Evolutionary conservation across 768 basidiomycete genomes (phyloP).

Genomic region (Lentinus brumalis): DNA sequence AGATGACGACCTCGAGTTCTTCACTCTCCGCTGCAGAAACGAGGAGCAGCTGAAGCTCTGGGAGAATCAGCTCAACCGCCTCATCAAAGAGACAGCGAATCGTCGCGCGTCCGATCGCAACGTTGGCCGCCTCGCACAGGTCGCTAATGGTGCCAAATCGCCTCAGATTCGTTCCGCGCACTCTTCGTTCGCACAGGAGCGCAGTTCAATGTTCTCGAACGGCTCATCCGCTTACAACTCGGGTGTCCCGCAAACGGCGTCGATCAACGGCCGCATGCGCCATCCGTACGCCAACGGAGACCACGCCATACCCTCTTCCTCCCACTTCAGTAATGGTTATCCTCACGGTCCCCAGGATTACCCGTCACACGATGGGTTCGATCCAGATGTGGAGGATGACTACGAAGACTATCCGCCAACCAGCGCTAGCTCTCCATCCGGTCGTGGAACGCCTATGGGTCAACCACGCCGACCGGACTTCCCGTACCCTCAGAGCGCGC

Average conservation of each 20-base stretch:
- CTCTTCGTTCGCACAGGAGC: conserved; percentile 17
- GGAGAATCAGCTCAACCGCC: conserved; percentile 86
- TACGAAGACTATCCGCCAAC: conserved; percentile 73
- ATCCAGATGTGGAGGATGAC: conserved; percentile 73
- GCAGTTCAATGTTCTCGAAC: conserved; percentile 28
- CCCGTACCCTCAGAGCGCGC: conserved; percentile 20
- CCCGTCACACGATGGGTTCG: conserved; percentile 68
- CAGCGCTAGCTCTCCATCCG: conserved; percentile 48
- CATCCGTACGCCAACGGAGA: conserved; percentile 29
- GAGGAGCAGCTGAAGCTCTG: conserved; percentile 94
- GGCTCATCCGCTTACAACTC: conserved; percentile 20
- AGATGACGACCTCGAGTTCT: conserved; percentile 90
- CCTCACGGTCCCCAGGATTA: conserved; percentile 54
- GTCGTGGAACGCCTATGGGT: conserved; percentile 74
- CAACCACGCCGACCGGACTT: conserved; percentile 44
- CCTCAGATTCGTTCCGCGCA: conserved; percentile 36
- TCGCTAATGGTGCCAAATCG: conserved; percentile 48
- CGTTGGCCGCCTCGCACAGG: conserved; percentile 50
- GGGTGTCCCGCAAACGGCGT: conserved; percentile 22
- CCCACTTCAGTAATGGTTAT: conserved; percentile 28
- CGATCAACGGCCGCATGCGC: conserved; percentile 21
- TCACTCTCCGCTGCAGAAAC: conserved; percentile 89
- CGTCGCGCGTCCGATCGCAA: conserved; percentile 70
- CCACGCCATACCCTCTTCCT: conserved; percentile 18
- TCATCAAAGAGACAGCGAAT: conserved; percentile 77